Percentiles rank a stretch among this genome's conserved stretches.
phyloP scores from a whole-genome alignment of 1,139 yeast genomes.

The Yamadazyma spencermartinsiae region DNA sequence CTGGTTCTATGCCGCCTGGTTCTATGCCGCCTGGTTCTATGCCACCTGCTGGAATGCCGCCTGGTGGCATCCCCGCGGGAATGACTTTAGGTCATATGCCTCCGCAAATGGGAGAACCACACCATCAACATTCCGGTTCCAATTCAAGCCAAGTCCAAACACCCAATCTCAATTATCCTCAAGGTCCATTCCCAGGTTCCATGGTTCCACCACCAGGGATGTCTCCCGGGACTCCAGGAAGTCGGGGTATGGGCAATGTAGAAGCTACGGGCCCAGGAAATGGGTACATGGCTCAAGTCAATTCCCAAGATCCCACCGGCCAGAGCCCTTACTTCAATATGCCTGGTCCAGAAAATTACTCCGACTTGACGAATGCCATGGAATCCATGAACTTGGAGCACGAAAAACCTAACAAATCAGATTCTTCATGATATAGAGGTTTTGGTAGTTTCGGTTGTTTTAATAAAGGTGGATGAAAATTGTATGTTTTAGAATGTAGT shows the following conservation, averaged over 20 bases:
- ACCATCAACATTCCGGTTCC: conserved; percentile 1
- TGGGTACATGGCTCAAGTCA: neutral
- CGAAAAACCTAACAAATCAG: neutral
- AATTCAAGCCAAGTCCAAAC: conserved; percentile 1
- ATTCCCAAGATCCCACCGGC: neutral
- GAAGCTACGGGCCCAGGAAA: neutral
- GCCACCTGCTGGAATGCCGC: conserved; percentile 6
- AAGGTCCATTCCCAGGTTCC: neutral
- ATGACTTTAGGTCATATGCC: conserved; percentile 1
- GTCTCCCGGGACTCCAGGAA: conserved; percentile 1
- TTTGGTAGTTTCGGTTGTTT: neutral
- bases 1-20: conserved; percentile 9
- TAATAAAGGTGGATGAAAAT: no score
- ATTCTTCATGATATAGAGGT: neutral
- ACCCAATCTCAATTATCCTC: neutral
- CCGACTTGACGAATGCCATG: conserved; percentile 19
- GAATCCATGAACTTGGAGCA: conserved; percentile 18
- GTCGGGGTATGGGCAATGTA: neutral
- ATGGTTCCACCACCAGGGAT: conserved; percentile 1
- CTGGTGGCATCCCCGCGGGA: conserved; percentile 3
- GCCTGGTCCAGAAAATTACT: neutral
- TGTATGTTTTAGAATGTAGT: no score
- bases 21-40: conserved; percentile 8
- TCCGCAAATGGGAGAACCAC: conserved; percentile 3
- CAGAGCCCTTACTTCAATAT: neutral